These are phyloP conservation scores for Lathyrus oleraceus DNA, from an alignment of 306 rosid genomes.

Conservation along the genomic window DNA sequence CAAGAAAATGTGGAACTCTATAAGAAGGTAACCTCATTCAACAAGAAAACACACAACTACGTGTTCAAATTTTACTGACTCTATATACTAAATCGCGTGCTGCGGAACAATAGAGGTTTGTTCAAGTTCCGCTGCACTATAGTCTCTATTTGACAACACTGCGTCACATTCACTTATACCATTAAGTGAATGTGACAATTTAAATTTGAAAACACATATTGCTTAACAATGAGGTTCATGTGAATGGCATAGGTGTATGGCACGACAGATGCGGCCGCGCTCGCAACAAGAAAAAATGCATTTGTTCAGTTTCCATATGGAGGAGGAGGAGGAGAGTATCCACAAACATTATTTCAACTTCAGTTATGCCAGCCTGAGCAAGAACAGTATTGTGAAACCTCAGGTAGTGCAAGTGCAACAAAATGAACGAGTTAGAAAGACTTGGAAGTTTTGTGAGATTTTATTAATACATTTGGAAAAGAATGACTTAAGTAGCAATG, in stretches of 20 bases:
- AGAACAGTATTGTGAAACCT: conserved; percentile 42
- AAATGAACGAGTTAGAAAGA: conserved; percentile 11
- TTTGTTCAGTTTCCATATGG: conserved; percentile 46
- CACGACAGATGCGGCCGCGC: conserved; percentile 30
- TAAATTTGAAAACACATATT: conserved; percentile 12
- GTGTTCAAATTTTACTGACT: not conserved
- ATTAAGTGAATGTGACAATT: conserved; percentile 29
- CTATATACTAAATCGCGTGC: not conserved
- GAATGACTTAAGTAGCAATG: conserved; percentile 1
- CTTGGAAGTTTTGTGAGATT: conserved; percentile 14
- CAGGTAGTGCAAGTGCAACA: conserved; percentile 38
- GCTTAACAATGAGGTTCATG: conserved; percentile 33
- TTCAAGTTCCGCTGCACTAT: not conserved
- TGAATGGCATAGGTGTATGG: conserved; percentile 43
- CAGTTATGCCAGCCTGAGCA: conserved; percentile 55
- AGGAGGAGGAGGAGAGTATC: conserved; percentile 29
- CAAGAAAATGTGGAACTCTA: conserved; percentile 55
- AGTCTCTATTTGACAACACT: not conserved
- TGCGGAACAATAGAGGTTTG: not conserved
- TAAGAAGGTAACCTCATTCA: conserved; percentile 47
- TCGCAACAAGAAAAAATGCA: conserved; percentile 36
- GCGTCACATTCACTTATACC: not conserved
- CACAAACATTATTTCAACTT: conserved; percentile 51
- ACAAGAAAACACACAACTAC: conserved; percentile 41
- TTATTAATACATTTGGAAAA: conserved; percentile 15